Conservation (phyloP, 352 stramenopile species). For the Saprolegnia diclina region DNA sequence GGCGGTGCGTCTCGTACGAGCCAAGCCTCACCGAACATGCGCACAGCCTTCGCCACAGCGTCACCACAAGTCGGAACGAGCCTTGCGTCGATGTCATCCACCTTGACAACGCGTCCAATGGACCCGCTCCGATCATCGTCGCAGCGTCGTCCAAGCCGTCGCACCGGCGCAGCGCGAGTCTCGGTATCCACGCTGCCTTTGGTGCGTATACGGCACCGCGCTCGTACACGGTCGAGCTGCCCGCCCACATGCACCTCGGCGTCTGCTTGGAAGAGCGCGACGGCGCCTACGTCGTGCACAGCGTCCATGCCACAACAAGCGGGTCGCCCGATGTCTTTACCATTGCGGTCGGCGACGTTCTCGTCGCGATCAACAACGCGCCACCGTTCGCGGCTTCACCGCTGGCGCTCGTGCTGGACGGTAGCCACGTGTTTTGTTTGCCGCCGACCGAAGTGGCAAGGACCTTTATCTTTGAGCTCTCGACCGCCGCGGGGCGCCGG, state of each 20-base stretch:
- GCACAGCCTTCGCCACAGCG: background rate
- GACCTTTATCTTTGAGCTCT: background rate
- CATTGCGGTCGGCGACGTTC: background rate
- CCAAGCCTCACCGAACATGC: background rate
- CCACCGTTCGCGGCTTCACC: background rate
- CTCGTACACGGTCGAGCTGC: background rate
- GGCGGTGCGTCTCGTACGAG: background rate
- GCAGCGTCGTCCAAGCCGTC: background rate
- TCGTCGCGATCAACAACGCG: constrained; percentile 13
- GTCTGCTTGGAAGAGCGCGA: constrained; percentile 16
- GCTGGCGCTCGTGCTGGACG: background rate
- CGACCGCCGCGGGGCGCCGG: background rate
- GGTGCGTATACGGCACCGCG: no score
- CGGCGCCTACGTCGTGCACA: constrained; percentile 11
- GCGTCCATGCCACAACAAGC: constrained; percentile 1
- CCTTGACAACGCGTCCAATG: background rate
- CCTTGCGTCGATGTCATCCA: background rate
- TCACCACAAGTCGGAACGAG: no score
- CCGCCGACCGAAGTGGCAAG: background rate
- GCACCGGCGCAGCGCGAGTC: background rate
- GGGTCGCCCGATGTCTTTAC: background rate
- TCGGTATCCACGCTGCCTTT: background rate
- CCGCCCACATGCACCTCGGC: background rate
- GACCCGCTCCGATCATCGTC: background rate
- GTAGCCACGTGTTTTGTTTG: background rate